A percentile compares a stretch with the other conserved stretches of the same genome.
Evolutionary conservation across 805 yeast genomes (phyloP).

Genomic region (Myxozyma sirexii): DNA sequence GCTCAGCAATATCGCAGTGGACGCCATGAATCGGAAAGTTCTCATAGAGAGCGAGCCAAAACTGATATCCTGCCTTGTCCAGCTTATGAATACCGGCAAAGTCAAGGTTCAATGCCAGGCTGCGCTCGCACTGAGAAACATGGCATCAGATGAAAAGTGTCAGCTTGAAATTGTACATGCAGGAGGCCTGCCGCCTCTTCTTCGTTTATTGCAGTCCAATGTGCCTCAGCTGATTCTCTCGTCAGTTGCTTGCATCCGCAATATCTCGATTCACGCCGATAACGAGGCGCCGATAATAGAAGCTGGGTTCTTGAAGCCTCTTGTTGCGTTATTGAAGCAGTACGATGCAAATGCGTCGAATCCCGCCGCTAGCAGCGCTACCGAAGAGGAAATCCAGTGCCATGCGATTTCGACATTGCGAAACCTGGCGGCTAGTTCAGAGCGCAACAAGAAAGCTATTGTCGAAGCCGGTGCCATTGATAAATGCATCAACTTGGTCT

Average conservation of each 20-base stretch:
- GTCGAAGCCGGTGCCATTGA: constrained; percentile 95
- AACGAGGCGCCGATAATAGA: constrained; percentile 95
- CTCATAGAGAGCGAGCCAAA: constrained; percentile 91
- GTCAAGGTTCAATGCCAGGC: constrained; percentile 99
- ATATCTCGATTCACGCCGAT: constrained; percentile 93
- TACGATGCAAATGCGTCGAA: constrained; percentile 46
- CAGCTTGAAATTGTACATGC: constrained; percentile 95
- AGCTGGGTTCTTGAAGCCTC: constrained; percentile 92
- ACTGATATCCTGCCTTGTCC: constrained; percentile 82
- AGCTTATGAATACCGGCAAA: constrained; percentile 87
- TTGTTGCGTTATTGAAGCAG: constrained; percentile 73
- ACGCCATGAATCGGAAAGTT: constrained; percentile 84
- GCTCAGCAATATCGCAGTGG: constrained; percentile 94
- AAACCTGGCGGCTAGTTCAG: constrained; percentile 93
- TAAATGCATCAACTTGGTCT: constrained; percentile 84
- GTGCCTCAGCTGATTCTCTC: constrained; percentile 86
- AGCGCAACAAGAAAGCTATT: constrained; percentile 86
- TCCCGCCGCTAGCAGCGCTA: constrained; percentile 8
- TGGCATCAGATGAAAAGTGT: constrained; percentile 91
- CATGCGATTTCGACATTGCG: constrained; percentile 96
- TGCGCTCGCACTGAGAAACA: constrained; percentile 89
- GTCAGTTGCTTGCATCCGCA: constrained; percentile 97
- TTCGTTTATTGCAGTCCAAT: constrained; percentile 85
- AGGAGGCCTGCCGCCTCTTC: constrained; percentile 92
- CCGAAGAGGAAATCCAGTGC: constrained; percentile 92